Percentiles rank a stretch among this genome's conserved stretches.
Evolutionary conservation across 306 rosid genomes (phyloP).

Genomic region (Hippophae tibetana): DNA sequence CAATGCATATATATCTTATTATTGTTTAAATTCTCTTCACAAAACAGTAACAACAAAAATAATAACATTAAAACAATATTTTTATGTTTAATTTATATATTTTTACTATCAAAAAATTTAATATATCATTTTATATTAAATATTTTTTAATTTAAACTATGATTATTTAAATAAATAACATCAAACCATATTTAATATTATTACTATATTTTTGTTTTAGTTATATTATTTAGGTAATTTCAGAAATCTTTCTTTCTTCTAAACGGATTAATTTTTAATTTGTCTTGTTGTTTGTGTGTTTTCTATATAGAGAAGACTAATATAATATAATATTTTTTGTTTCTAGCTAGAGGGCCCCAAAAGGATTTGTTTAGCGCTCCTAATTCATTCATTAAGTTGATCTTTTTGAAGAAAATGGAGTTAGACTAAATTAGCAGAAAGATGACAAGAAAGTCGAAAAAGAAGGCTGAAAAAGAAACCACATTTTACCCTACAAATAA

Average conservation of each 20-base stretch:
- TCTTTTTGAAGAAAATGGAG: conserved; percentile 26
- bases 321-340: conserved; percentile 23
- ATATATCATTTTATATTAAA: too few relatives aligned
- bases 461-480: conserved; percentile 53
- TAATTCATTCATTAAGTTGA: conserved; percentile 7
- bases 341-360: conserved; percentile 28
- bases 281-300: conserved; percentile 70
- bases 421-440: conserved; percentile 34
- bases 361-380: conserved; percentile 52
- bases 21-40: too few relatives aligned
- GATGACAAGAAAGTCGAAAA: conserved; percentile 61
- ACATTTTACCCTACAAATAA: conserved; percentile 59
- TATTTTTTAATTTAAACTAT: too few relatives aligned
- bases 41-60: too few relatives aligned
- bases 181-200: background rate
- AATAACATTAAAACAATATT: too few relatives aligned
- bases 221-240: conserved; percentile 39
- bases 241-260: background rate
- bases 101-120: too few relatives aligned
- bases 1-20: conserved; percentile 16
- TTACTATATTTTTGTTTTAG: background rate
- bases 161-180: too few relatives aligned
- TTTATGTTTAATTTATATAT: too few relatives aligned
- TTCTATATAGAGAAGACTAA: conserved; percentile 19
- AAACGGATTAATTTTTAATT: conserved; percentile 19